Conservation (phyloP, 2,329 filamentous ascomycete genomes). For the Lecanosticta acicola region DNA sequence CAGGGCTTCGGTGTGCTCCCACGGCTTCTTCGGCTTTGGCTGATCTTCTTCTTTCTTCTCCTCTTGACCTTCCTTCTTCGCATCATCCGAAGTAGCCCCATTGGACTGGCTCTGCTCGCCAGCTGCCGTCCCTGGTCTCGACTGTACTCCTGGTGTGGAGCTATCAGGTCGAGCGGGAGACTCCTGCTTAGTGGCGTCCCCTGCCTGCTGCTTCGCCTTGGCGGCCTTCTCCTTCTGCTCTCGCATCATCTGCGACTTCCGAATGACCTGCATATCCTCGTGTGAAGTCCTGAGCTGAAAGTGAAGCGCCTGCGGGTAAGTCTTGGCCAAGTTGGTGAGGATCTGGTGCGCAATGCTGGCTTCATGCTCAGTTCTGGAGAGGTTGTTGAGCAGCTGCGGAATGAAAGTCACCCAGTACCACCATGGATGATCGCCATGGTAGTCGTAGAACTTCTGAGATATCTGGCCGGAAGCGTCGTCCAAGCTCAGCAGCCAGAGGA, state of each 20-base stretch:
- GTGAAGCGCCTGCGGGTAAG: conserved; percentile 89
- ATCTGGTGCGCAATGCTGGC: conserved; percentile 80
- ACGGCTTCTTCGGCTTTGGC: conserved; percentile 66
- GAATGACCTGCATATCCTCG: conserved; percentile 88
- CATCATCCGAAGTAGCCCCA: conserved; percentile 24
- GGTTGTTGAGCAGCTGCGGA: conserved; percentile 84
- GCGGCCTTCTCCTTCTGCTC: conserved; percentile 50
- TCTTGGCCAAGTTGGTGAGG: conserved; percentile 87
- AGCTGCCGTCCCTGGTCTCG: conserved; percentile 37
- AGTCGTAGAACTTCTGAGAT: conserved; percentile 83
- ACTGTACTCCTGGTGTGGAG: conserved; percentile 36
- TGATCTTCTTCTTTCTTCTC: conserved; percentile 37
- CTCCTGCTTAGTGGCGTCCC: conserved; percentile 36
- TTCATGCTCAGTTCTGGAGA: conserved; percentile 72
- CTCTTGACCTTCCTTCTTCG: conserved; percentile 43
- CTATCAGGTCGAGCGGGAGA: conserved; percentile 32
- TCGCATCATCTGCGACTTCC: conserved; percentile 66
- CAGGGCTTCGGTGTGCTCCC: conserved; percentile 95
- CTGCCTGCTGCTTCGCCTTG: conserved; percentile 54
- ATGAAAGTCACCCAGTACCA: conserved; percentile 99
- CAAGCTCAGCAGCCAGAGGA: conserved; percentile 90
- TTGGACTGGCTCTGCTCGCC: conserved; percentile 30
- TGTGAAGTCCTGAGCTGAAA: conserved; percentile 89
- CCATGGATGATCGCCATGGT: conserved; percentile 92
- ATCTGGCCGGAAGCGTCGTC: conserved; percentile 83